Base-by-base conservation (phyloP, 2,329 filamentous ascomycete species). In the Lachnellula occidentalis region DNA sequence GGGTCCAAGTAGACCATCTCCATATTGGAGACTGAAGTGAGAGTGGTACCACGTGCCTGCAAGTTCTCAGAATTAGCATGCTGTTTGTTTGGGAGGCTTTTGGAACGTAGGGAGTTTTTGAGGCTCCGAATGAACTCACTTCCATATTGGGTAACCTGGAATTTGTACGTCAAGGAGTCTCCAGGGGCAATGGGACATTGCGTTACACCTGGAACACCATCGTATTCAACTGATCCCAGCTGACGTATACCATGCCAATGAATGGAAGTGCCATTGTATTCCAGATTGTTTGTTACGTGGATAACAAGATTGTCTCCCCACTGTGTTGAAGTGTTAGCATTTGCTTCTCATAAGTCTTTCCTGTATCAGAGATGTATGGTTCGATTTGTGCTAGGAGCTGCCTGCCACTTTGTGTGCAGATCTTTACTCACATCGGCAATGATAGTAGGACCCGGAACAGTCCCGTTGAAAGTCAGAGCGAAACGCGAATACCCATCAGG, bases 101-200 rank as follows among this genome's bases (percentile, higher is more conserved):
- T 31, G 27, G 27, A 31, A 4, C 4, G 9, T 31, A 9, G 27
- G 9, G 27, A n/a, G 2, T 31, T 31, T 12, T 31, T 11, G 9
- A 12, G 9, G 9, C 27, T 8, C 27, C 8, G 27, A 31, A 31
- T 9, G 9, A 31, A 31, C 27, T 31, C 9, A 31, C 27, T 31
- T 9, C 27, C 27, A 31, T 69, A 67, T 53, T 68, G 65, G 45
- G 62, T 64, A 8, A 58, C 66, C 55, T 62, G 61, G 39, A 66
- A 68, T n/a, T 60, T 70, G 60, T 76, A 76, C 4, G 70, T 74
- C 53, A 69, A 66, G 7, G 64, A 68, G 15, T 72, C 62, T 22
- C 80, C 80, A 0, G 85, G 85, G 5, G 83, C 73, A 55, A 88
- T 82, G 1, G 86, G 85, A 59, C 86, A 90, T 67, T 90, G 84